Evolutionary conservation across 306 rosid genomes (phyloP), one percentile per base, ranked within the genome.

Genomic region (Malus sylvestris): DNA sequence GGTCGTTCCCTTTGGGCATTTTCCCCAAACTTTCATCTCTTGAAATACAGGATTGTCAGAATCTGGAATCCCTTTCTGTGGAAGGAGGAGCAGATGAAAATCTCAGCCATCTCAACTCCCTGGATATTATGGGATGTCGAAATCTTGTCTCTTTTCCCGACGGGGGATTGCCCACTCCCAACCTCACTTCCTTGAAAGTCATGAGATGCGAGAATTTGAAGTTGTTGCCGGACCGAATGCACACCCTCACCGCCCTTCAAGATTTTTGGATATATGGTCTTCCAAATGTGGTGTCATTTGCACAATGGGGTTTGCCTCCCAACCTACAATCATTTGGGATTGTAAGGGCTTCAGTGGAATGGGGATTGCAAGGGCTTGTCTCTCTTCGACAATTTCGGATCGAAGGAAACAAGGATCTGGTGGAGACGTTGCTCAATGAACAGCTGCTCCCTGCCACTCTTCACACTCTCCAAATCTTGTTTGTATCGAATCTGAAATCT

Each of bases 151-250:
- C 78, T 49, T 83, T 83, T 76, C 81, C 82, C 1, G 29, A 58
- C 8, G 81, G 73, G 20, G 83, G 84, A 70, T 77, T 82, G 44
- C 76, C 78, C 16, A 78, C 83, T 1, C 80, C 67, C 44, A 80
- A 77, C 63, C 63, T 58, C 7, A 3, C 2, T 22, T 2, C 23
- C 14, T 10, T n/a, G n/a, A n/a, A n/a, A n/a, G n/a, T n/a, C n/a
- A n/a, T n/a, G n/a, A n/a, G n/a, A n/a, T n/a, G n/a, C 61, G 1
- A 55, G 4, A 55, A 3, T 2, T 8, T 55, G 12, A 55, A 55
- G 27, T 8, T 20, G 20, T 55, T 55, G 22, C 61, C 25, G 2
- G 44, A 40, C 44, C 10, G 2, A 8, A 8, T 40, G 44, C 44
- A 40, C 44, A 8, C 3, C 44, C 61, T 20, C 25, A 8, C 12